A percentile compares a stretch with the other conserved stretches of the same genome.
Evolutionary conservation across 768 basidiomycete genomes (phyloP).

Genomic region (Boletus patriciae): DNA sequence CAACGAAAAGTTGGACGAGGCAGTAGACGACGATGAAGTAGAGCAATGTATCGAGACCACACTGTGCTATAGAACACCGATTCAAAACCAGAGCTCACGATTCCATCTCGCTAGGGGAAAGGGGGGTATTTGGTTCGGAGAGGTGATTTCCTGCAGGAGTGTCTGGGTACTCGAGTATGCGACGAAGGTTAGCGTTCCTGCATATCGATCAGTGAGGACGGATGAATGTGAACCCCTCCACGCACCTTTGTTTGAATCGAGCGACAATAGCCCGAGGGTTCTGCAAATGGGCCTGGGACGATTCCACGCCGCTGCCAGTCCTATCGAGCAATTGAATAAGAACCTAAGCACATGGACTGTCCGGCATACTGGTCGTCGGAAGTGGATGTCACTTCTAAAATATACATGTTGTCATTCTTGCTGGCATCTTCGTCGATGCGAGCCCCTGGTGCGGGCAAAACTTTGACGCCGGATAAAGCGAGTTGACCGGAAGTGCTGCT

Average conservation of each 20-base stretch:
- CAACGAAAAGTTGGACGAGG: constrained; percentile 39
- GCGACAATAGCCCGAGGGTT: constrained; percentile 53
- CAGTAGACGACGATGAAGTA: constrained; percentile 33
- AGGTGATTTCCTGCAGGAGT: constrained; percentile 1
- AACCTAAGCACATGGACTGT: neutral
- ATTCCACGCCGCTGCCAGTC: constrained; percentile 19
- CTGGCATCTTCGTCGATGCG: constrained; percentile 47
- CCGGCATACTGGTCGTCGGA: constrained; percentile 45
- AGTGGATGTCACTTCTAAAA: constrained; percentile 60
- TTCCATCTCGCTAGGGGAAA: neutral
- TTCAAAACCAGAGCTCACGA: neutral
- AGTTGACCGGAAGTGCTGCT: constrained; percentile 51
- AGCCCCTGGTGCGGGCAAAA: constrained; percentile 74
- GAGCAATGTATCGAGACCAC: constrained; percentile 1
- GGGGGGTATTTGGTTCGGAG: constrained; percentile 10
- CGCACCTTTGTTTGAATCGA: constrained; percentile 69
- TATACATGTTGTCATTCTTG: constrained; percentile 71
- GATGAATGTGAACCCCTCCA: neutral
- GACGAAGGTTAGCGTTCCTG: constrained; percentile 57
- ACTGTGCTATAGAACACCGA: constrained; percentile 9
- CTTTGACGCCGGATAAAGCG: constrained; percentile 57
- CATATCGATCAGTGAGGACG: constrained; percentile 9
- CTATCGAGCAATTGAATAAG: constrained; percentile 6
- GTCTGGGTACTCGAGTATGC: constrained; percentile 54
- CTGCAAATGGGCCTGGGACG: constrained; percentile 30